A percentile compares a stretch with the other conserved stretches of the same genome.
Conservation (phyloP, 2,329 filamentous ascomycete genomes). For the Cordyceps tenuipes region DNA sequence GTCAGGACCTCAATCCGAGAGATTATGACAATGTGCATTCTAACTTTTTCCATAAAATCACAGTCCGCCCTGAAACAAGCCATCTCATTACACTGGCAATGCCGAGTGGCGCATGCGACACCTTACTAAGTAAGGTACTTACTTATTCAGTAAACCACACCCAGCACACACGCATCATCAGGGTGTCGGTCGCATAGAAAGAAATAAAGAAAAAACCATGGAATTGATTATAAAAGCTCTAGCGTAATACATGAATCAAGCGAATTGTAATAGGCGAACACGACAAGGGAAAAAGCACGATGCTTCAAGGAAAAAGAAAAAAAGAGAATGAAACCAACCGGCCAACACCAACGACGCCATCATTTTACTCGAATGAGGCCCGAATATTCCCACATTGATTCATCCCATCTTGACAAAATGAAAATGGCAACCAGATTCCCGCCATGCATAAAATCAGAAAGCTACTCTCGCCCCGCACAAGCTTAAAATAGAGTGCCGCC, state of each 20-base stretch:
- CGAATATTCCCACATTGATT: slow-evolving; percentile 8
- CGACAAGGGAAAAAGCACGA: slow-evolving; percentile 2
- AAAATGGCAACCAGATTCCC: slow-evolving; percentile 14
- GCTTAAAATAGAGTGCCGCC: slow-evolving; percentile 20
- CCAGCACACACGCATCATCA: neutral
- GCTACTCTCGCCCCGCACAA: neutral
- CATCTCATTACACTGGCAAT: neutral
- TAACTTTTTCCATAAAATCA: neutral
- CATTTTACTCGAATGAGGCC: slow-evolving; percentile 7
- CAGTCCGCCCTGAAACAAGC: neutral
- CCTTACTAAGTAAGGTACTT: no score
- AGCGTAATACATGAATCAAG: slow-evolving; percentile 12
- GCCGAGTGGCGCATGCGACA: neutral
- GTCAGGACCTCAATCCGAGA: neutral
- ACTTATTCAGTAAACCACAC: neutral
- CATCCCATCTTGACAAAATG: slow-evolving; percentile 12
- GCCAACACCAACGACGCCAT: slow-evolving; percentile 15
- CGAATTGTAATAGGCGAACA: neutral
- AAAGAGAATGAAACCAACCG: slow-evolving; percentile 1
- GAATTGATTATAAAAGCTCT: slow-evolving; percentile 12
- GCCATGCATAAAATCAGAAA: slow-evolving; percentile 7
- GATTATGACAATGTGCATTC: neutral
- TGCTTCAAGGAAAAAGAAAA: slow-evolving; percentile 1
- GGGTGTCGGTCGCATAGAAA: neutral
- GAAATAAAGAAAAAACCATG: neutral